Conservation (phyloP, 352 stramenopile species). For the Pythium aristosporum region DNA sequence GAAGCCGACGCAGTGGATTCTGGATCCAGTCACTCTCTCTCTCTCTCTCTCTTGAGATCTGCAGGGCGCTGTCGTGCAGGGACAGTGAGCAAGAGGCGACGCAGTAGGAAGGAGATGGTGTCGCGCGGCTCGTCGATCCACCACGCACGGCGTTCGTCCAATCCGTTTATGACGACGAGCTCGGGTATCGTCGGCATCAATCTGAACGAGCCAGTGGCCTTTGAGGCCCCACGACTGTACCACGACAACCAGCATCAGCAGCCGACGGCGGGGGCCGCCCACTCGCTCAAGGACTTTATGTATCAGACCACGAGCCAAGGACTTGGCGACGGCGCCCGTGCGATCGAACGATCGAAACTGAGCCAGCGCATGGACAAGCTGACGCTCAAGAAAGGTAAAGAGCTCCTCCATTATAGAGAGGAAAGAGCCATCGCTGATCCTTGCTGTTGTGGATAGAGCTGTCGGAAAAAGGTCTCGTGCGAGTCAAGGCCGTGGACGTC, state of each 20-base stretch:
- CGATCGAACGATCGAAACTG: conserved; percentile 48
- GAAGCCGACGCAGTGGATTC: background rate
- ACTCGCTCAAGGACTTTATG: conserved; percentile 68
- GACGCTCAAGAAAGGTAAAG: conserved; percentile 57
- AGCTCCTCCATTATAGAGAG: background rate
- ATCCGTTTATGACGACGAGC: conserved; percentile 86
- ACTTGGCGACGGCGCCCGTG: conserved; percentile 46
- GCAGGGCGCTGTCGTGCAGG: background rate
- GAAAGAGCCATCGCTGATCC: too few species aligned
- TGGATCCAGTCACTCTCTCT: background rate
- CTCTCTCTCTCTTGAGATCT: background rate
- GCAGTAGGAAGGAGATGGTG: conserved; percentile 40
- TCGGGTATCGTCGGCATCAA: conserved; percentile 83
- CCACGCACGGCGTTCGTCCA: conserved; percentile 64
- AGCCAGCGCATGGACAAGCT: conserved; percentile 81
- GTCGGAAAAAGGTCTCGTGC: conserved; percentile 47
- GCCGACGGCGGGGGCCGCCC: background rate
- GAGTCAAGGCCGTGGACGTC: conserved; percentile 55
- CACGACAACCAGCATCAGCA: conserved; percentile 32
- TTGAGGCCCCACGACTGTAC: conserved; percentile 50
- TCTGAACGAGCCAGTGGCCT: conserved; percentile 60
- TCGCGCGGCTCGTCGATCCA: conserved; percentile 74
- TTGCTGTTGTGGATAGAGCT: conserved; percentile 41
- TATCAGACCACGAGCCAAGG: conserved; percentile 68
- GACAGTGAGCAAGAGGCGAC: background rate